Evolutionary conservation across 2,329 filamentous ascomycete species (phyloP), one percentile per base, ranked within the genome.

Genomic region (Fusarium acutatum): DNA sequence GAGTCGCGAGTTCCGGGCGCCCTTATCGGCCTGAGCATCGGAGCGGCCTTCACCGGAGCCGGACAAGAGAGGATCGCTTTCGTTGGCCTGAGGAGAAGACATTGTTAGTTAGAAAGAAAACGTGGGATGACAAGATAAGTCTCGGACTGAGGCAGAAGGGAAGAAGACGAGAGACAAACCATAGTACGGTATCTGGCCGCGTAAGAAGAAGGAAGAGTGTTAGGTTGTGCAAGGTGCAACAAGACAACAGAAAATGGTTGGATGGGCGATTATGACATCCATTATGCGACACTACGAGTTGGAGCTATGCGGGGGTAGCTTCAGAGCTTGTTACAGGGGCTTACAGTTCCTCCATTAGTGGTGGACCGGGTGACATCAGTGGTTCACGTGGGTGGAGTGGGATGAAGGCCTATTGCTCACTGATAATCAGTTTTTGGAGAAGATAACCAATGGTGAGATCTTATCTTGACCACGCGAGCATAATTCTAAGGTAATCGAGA

Each of bases 31-130:
- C 26, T 63, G 69, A 63, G 56, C 69, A 69, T 81, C 78, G 71
- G 81, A 77, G 68, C 78, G 78, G 77, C 77, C 80, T 30, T 79
- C 75, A 65, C 76, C 71, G 64, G 80, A 71, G 53, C 77, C 69
- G 63, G 80, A 72, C 58, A 87, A 80, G 70, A 87, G 83, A 64
- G 86, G 86, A 54, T 82, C 83, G 66, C 80, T 80, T 74, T 85
- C 84, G 66, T 83, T 83, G 59, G 81, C 71, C 82, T 85, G 67
- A 35, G 52, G 40, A 62, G 62, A 60, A 67, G 61, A 37, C 50
- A 68, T 69, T 63, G 63, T 77, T 54, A 77, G 75, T 49, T 61
- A 15, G 13, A 38, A 32, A 32, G 12, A n/a, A 43, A 35, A 28
- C 15, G 6, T 35, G 59, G 65, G 52, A 54, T 49, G 59, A 54